Conservation (phyloP, 2,329 filamentous ascomycete genomes). For the Ustilaginoidea virens region DNA sequence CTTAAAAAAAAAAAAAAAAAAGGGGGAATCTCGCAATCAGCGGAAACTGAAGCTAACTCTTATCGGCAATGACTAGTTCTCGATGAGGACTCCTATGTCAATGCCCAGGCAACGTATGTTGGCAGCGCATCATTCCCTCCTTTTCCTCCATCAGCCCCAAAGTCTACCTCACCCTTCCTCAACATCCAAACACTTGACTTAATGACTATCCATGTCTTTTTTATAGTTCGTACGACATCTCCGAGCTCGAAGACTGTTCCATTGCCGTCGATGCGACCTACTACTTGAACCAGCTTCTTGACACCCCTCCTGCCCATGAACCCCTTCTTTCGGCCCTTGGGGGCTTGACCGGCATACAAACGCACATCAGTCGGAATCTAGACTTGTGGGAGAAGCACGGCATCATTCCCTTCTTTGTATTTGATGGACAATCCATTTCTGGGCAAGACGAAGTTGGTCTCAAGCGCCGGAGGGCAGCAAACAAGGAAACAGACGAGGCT, state of each 20-base stretch:
- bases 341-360: slow-evolving; percentile 66
- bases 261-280: slow-evolving; percentile 82
- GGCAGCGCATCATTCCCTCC: slow-evolving; percentile 4
- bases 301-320: slow-evolving; percentile 56
- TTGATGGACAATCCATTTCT: slow-evolving; percentile 71
- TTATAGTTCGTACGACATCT: slow-evolving; percentile 43
- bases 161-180: too few relatives aligned
- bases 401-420: slow-evolving; percentile 76
- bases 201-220: too few relatives aligned
- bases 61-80: slow-evolving; percentile 14
- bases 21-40: too few relatives aligned
- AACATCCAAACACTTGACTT: too few relatives aligned
- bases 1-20: too few relatives aligned
- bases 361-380: slow-evolving; percentile 63
- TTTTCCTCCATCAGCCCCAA: neutral
- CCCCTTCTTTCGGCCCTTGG: slow-evolving; percentile 82
- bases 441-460: slow-evolving; percentile 58
- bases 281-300: slow-evolving; percentile 69
- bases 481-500: slow-evolving; percentile 57
- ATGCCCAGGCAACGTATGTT: slow-evolving; percentile 21
- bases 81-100: slow-evolving; percentile 23
- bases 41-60: slow-evolving; percentile 5
- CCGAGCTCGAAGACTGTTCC: slow-evolving; percentile 56
- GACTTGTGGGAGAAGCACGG: slow-evolving; percentile 52
- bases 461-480: slow-evolving; percentile 48